Percentiles rank a stretch among this genome's conserved stretches.
Conservation (phyloP, 2,329 filamentous ascomycete species). For the Fusarium sp. region DNA sequence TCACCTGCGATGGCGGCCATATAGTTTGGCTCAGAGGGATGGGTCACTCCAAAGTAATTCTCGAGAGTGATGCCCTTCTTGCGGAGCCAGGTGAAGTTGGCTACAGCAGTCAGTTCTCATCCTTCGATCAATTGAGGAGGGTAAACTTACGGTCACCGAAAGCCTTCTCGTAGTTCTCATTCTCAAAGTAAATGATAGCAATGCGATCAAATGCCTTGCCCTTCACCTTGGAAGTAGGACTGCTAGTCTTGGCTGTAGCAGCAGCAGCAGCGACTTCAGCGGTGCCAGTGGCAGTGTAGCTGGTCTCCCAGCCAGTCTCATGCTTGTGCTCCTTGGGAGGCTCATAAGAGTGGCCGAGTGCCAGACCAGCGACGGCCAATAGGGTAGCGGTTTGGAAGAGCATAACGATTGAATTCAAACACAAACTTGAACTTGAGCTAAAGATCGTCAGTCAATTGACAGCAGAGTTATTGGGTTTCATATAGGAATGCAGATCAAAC, state of each 20-base stretch:
- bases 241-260: conserved; percentile 68
- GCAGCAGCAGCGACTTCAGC: conserved; percentile 63
- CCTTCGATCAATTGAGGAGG: rapidly evolving
- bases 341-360: conserved; percentile 29
- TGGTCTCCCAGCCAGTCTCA: conserved; percentile 48
- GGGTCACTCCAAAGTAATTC: conserved; percentile 64
- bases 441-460: background rate
- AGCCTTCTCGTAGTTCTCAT: conserved; percentile 75
- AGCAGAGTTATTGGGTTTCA: background rate
- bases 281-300: conserved; percentile 62
- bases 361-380: conserved; percentile 43
- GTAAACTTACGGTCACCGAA: conserved; percentile 64
- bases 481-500: background rate
- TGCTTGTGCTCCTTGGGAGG: background rate
- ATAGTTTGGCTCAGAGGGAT: conserved; percentile 77
- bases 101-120: background rate
- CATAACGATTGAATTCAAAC: conserved; percentile 1
- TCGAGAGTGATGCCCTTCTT: conserved; percentile 44
- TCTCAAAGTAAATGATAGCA: conserved; percentile 81
- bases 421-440: background rate
- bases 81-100: conserved; percentile 43
- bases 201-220: conserved; percentile 79
- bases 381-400: conserved; percentile 34
- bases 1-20: conserved; percentile 69
- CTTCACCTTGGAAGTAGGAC: conserved; percentile 70